Percentiles rank a stretch among this genome's conserved stretches.
These are phyloP conservation scores for Reticulascus tulasneorum DNA, from an alignment of 2,329 filamentous ascomycete genomes.

Conservation along the genomic window DNA sequence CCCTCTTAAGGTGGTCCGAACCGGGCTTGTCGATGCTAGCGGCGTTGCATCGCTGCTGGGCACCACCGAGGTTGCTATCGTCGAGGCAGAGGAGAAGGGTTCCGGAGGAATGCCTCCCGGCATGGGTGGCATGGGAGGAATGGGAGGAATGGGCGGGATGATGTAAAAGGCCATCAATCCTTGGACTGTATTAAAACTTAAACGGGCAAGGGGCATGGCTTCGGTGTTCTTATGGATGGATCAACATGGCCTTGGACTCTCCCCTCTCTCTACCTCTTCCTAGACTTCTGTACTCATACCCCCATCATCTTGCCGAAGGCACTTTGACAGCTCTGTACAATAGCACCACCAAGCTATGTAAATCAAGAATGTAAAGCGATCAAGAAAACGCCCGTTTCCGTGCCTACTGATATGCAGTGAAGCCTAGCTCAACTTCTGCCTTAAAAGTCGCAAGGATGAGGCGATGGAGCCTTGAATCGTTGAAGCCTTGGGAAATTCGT, in stretches of 20 bases:
- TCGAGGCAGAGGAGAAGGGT: conserved; percentile 94
- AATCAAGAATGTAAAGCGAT: conserved; percentile 10
- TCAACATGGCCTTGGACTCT: conserved; percentile 33
- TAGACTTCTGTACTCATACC: conserved; percentile 15
- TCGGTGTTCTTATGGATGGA: conserved; percentile 42
- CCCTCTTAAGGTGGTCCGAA: conserved; percentile 98
- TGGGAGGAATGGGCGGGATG: conserved; percentile 60
- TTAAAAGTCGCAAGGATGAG: no score
- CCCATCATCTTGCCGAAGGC: conserved; percentile 13
- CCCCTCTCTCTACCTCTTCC: conserved; percentile 28
- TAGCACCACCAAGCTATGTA: conserved; percentile 15
- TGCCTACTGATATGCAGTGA: no score
- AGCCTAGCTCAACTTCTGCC: no score
- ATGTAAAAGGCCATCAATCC: conserved; percentile 42
- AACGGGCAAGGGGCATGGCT: conserved; percentile 42
- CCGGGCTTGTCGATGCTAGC: conserved; percentile 87
- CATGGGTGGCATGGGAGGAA: conserved; percentile 67
- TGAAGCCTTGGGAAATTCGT: conserved; percentile 13
- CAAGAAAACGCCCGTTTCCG: no score
- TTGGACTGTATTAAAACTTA: conserved; percentile 20
- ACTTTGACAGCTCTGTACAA: conserved; percentile 15
- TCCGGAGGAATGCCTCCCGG: conserved; percentile 44
- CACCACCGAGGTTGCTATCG: conserved; percentile 96
- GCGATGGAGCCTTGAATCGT: background rate
- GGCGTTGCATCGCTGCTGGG: conserved; percentile 95